Evolutionary conservation across 495 filamentous ascomycete species (phyloP).

Genomic region (Aspergillus ellipticus): DNA sequence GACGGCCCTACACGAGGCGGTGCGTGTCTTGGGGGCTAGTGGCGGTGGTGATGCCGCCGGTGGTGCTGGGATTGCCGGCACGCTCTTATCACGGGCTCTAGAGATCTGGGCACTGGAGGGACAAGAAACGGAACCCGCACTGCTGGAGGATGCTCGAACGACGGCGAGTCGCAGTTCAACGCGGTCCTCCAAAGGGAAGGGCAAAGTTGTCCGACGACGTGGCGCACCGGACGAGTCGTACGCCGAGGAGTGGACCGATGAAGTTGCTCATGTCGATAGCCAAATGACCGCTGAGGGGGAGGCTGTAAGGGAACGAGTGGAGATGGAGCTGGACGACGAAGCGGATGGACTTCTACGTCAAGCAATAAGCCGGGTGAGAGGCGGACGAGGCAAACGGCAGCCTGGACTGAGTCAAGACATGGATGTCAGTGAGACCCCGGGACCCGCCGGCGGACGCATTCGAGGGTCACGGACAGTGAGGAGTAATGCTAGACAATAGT

Average conservation of each 20-base stretch:
- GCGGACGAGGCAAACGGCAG: constrained; percentile 22
- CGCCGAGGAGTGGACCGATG: constrained; percentile 36
- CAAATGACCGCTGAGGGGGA: constrained; percentile 11
- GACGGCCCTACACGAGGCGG: constrained; percentile 64
- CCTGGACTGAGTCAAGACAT: constrained; percentile 18
- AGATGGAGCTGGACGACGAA: constrained; percentile 42
- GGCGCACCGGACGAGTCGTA: constrained; percentile 18
- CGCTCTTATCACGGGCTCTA: constrained; percentile 68
- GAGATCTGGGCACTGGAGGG: constrained; percentile 59
- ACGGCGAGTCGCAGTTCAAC: constrained; percentile 18
- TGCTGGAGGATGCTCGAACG: constrained; percentile 18
- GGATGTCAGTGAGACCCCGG: constrained; percentile 22
- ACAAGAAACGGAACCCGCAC: constrained; percentile 21
- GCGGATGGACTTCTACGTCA: constrained; percentile 36
- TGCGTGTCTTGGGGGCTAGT: constrained; percentile 48
- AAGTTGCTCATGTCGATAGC: constrained; percentile 27
- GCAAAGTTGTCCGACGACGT: constrained; percentile 24
- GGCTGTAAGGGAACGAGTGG: constrained; percentile 33
- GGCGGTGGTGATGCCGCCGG: constrained; percentile 57
- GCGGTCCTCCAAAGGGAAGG: constrained; percentile 27
- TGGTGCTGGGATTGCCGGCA: constrained; percentile 68
- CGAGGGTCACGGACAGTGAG: constrained; percentile 21
- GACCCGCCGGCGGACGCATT: constrained; percentile 13
- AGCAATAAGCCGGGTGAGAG: constrained; percentile 34
- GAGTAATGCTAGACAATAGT: constrained; percentile 23